A percentile compares a stretch with the other conserved stretches of the same genome.
Conservation (phyloP, 2,329 filamentous ascomycete species). For the Hypoxylon sp. region DNA sequence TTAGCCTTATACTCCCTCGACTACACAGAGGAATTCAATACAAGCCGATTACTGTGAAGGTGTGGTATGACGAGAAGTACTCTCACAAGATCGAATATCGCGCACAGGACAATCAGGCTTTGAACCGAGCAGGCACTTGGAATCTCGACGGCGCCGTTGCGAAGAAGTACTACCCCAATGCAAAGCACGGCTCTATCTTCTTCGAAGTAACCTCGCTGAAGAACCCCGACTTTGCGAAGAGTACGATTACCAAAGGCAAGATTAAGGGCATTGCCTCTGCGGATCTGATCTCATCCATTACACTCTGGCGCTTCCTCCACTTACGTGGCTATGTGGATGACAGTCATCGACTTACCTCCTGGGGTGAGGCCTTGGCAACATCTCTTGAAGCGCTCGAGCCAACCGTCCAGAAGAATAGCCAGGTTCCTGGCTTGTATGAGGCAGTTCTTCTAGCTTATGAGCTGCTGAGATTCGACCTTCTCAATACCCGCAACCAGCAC, state of each 20-base stretch:
- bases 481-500: slow-evolving; percentile 76
- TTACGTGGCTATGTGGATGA: slow-evolving; percentile 87
- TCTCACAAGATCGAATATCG: slow-evolving; percentile 76
- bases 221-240: slow-evolving; percentile 76
- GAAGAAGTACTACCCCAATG: slow-evolving; percentile 62
- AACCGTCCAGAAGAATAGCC: slow-evolving; percentile 60
- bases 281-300: slow-evolving; percentile 78
- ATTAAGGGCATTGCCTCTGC: slow-evolving; percentile 71
- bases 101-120: slow-evolving; percentile 62
- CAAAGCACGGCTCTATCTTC: slow-evolving; percentile 61
- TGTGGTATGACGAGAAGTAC: slow-evolving; percentile 84
- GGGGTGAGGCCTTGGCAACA: slow-evolving; percentile 83
- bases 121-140: slow-evolving; percentile 71
- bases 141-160: slow-evolving; percentile 74
- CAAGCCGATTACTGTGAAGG: slow-evolving; percentile 80
- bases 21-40: slow-evolving; percentile 87
- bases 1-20: slow-evolving; percentile 82
- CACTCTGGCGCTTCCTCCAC: slow-evolving; percentile 90
- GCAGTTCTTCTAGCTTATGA: slow-evolving; percentile 87
- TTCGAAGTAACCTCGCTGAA: slow-evolving; percentile 77
- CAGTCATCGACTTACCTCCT: slow-evolving; percentile 82
- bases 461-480: slow-evolving; percentile 80
- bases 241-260: slow-evolving; percentile 73
- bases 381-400: slow-evolving; percentile 74
- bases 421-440: slow-evolving; percentile 73